A percentile compares a stretch with the other conserved stretches of the same genome.
phyloP scores from a whole-genome alignment of 306 rosid species.

The Herpetospermum pedunculosum region DNA sequence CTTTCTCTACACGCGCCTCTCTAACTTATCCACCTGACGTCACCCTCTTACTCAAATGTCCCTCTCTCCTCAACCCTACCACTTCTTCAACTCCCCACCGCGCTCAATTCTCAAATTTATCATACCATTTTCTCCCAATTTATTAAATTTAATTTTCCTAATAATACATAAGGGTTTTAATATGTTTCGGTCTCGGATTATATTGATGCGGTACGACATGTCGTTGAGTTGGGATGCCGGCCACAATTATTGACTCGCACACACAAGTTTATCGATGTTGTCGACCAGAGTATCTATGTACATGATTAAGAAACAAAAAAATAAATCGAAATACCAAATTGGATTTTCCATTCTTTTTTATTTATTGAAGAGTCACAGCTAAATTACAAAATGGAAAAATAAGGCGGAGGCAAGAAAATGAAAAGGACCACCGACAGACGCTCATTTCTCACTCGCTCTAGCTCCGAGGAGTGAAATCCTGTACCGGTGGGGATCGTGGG shows the following conservation, averaged over 20 bases:
- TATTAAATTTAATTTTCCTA: too few relatives aligned
- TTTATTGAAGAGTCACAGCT: not conserved
- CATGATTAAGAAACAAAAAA: not conserved
- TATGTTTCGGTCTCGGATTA: too few relatives aligned
- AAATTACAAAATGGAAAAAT: slow-evolving; percentile 3
- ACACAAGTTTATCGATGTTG: not conserved
- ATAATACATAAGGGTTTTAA: too few relatives aligned
- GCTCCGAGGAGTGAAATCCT: slow-evolving; percentile 41
- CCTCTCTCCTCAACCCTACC: too few relatives aligned
- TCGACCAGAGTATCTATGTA: not conserved
- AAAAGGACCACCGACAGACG: slow-evolving; percentile 40
- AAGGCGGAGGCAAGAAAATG: not conserved
- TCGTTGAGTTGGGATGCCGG: not conserved
- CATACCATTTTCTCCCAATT: too few relatives aligned
- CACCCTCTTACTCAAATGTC: too few relatives aligned
- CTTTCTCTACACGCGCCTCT: too few relatives aligned
- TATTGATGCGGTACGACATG: not conserved
- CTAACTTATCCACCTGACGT: too few relatives aligned
- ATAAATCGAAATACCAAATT: not conserved
- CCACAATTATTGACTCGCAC: not conserved
- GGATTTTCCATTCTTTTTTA: not conserved
- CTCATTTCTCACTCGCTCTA: slow-evolving; percentile 52
- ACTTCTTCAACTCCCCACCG: too few relatives aligned
- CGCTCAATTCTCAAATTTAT: too few relatives aligned
- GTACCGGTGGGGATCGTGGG: slow-evolving; percentile 27